These are phyloP conservation scores for Xanthoconium stramineum DNA, from an alignment of 768 basidiomycete species.

Conservation along the genomic window DNA sequence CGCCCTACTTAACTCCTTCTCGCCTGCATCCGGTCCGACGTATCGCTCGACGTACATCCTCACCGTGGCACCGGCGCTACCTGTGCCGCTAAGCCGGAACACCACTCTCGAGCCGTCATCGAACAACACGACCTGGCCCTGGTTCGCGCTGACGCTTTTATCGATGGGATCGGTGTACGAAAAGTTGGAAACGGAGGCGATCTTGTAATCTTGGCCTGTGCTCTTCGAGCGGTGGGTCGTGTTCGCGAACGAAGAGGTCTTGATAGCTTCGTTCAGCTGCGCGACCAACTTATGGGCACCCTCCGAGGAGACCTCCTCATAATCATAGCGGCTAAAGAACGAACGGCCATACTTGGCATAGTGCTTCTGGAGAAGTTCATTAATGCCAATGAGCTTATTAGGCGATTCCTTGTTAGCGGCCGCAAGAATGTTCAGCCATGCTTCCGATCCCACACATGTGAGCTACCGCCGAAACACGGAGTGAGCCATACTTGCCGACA, in stretches of 20 bases:
- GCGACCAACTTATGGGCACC: slow-evolving; percentile 85
- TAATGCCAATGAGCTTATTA: slow-evolving; percentile 81
- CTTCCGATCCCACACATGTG: slow-evolving; percentile 37
- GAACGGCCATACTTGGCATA: slow-evolving; percentile 93
- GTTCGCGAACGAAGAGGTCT: slow-evolving; percentile 62
- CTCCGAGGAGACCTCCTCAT: slow-evolving; percentile 93
- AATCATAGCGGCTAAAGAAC: slow-evolving; percentile 99
- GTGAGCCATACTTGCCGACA: slow-evolving; percentile 57
- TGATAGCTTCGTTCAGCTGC: slow-evolving; percentile 69
- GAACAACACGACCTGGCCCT: slow-evolving; percentile 93
- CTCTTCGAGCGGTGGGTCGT: slow-evolving; percentile 65
- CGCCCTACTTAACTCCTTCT: slow-evolving; percentile 65
- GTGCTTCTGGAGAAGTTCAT: slow-evolving; percentile 83
- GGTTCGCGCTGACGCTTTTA: slow-evolving; percentile 86
- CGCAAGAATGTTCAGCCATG: slow-evolving; percentile 96
- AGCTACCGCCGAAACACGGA: slow-evolving; percentile 6
- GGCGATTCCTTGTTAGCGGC: slow-evolving; percentile 78
- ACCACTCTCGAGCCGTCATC: slow-evolving; percentile 91
- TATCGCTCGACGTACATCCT: slow-evolving; percentile 96
- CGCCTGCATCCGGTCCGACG: slow-evolving; percentile 64
- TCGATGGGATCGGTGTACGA: slow-evolving; percentile 99
- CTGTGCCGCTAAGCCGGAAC: slow-evolving; percentile 94
- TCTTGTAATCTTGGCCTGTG: slow-evolving; percentile 68
- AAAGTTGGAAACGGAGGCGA: slow-evolving; percentile 81
- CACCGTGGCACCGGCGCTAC: slow-evolving; percentile 94